These are phyloP conservation scores for Diaporthe sp. DNA, from an alignment of 2,329 filamentous ascomycete genomes.

Conservation along the genomic window DNA sequence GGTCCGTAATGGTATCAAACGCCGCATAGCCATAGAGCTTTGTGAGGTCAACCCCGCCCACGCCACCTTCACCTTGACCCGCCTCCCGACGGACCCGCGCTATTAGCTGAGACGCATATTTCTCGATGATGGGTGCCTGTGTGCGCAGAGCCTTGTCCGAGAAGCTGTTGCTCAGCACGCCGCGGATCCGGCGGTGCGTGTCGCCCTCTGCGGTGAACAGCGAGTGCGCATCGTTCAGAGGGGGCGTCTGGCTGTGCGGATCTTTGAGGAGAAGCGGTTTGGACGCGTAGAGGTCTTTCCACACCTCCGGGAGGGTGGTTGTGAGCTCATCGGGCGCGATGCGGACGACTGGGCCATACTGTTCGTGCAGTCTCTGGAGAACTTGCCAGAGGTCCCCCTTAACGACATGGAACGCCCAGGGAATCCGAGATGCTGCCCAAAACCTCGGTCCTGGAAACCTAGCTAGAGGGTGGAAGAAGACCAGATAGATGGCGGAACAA, in stretches of 20 bases:
- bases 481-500: conserved; percentile 23
- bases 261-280: background rate
- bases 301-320: background rate
- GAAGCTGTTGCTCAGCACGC: background rate
- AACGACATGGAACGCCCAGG: conserved; percentile 28
- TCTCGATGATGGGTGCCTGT: background rate
- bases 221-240: background rate
- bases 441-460: conserved; percentile 20
- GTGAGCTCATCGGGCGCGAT: conserved; percentile 9
- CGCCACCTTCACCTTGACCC: no score
- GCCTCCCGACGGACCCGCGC: background rate
- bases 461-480: background rate
- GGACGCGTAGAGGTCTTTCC: background rate
- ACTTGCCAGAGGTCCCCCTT: conserved; percentile 21
- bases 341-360: background rate
- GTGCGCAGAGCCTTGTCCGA: background rate
- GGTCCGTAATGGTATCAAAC: conserved; percentile 48
- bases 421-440: conserved; percentile 37
- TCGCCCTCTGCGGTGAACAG: conserved; percentile 17
- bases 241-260: background rate
- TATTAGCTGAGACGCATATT: background rate
- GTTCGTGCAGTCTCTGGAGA: conserved; percentile 27
- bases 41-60: background rate
- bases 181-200: conserved; percentile 2
- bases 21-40: conserved; percentile 27